Evolutionary conservation across 148 eudicot species (phyloP), one percentile per base, ranked within the genome.

Genomic region (Drosera capensis): DNA sequence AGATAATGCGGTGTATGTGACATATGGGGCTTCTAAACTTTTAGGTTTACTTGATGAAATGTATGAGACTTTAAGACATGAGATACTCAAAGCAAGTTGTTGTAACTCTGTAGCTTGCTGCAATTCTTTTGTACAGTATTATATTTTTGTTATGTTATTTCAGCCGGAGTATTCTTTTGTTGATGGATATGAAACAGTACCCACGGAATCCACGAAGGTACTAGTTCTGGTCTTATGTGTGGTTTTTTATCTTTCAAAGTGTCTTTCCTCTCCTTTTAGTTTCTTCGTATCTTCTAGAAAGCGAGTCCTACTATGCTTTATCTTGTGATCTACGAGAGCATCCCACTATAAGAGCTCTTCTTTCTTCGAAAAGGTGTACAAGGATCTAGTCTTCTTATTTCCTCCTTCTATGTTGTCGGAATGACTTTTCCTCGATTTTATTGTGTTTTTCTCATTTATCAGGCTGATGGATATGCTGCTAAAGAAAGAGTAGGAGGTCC

Each of bases 171-270:
- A 88, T 58, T 62, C 97, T 0, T 75, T 43, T 36, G 94, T 83
- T 23, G 86, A 88, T 57, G 97, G 97, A 43, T 94, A 88, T 71
- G 94, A 73, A 63, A 72, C 94, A n/a, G 94, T 88, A 20, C 92
- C 94, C 7, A 45, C 71, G 8, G 92, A 88, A 65, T 83, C 97
- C 35, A 84, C 92, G 23, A 63, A 59, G 94, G 94, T 86, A 40
- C 46, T 36, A 31, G 22, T 17, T 38, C 45, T 5, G n/a, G 16
- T 25, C n/a, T 12, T 14, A 13, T n/a, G 6, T 39, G 17, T 39
- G n/a, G 17, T 14, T 1, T 14, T 20, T 39, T 13, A n/a, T 8
- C 17, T 20, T 13, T 7, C 1, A 13, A 20, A 39, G 2, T 0
- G 43, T 13, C n/a, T 13, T 17, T 3, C 17, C 17, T 6, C 6